phyloP scores from a whole-genome alignment of 2,329 filamentous ascomycete genomes.

The Venturiaceae sp. region DNA sequence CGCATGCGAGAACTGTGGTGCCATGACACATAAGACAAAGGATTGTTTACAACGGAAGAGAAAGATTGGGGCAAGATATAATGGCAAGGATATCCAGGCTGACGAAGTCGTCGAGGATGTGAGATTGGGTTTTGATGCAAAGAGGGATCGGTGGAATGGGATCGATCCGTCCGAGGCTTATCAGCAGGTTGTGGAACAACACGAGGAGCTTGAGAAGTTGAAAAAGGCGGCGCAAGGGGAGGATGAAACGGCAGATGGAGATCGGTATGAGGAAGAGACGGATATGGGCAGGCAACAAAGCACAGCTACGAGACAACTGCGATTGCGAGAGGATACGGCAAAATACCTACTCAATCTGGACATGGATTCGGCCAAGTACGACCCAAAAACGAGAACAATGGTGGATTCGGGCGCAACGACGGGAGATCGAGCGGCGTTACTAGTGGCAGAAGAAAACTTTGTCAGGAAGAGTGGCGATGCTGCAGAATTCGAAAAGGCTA shows the following conservation, averaged over 20 bases:
- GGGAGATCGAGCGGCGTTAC: constrained; percentile 61
- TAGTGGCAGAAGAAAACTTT: constrained; percentile 91
- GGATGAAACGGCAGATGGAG: constrained; percentile 41
- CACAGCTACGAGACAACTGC: constrained; percentile 80
- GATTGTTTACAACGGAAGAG: constrained; percentile 85
- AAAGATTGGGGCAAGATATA: constrained; percentile 84
- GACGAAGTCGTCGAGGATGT: constrained; percentile 84
- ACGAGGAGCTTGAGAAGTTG: constrained; percentile 74
- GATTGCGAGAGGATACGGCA: constrained; percentile 91
- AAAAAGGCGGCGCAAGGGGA: constrained; percentile 36
- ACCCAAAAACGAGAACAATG: constrained; percentile 89
- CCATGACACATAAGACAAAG: constrained; percentile 92
- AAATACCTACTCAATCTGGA: constrained; percentile 95
- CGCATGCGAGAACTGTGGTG: constrained; percentile 95
- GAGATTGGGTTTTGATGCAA: constrained; percentile 88
- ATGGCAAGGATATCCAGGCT: constrained; percentile 84
- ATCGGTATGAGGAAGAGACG: constrained; percentile 80
- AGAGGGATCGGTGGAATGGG: constrained; percentile 97
- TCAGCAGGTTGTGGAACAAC: constrained; percentile 76
- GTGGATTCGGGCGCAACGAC: constrained; percentile 73
- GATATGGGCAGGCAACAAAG: constrained; percentile 94
- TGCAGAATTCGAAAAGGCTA: constrained; percentile 81
- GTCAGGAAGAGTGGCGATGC: constrained; percentile 83
- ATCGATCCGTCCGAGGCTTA: constrained; percentile 79
- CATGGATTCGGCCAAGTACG: constrained; percentile 92